Evolutionary conservation across 2,329 filamentous ascomycete species (phyloP).

Genomic region (Fusarium nanum): DNA sequence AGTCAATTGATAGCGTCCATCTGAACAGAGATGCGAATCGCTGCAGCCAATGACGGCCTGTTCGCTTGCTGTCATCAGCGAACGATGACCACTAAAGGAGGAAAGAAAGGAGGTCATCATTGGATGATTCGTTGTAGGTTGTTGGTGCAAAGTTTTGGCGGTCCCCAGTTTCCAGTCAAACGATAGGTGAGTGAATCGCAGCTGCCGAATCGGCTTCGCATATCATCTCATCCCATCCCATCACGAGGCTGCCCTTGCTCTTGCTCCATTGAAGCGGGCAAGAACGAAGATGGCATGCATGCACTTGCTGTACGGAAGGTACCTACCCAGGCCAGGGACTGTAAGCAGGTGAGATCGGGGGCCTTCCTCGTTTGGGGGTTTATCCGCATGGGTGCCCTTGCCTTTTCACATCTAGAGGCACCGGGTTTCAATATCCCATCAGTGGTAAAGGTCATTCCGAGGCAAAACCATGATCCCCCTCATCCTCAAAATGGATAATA

Average conservation of each 20-base stretch:
- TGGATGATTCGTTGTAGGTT: slow-evolving; percentile 25
- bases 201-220: slow-evolving; percentile 6
- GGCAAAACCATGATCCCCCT: slow-evolving; percentile 19
- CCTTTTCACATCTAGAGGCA: not conserved
- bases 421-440: slow-evolving; percentile 6
- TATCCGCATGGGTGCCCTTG: slow-evolving; percentile 21
- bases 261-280: not conserved
- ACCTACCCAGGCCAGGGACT: not conserved
- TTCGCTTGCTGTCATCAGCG: slow-evolving; percentile 13
- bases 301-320: not conserved
- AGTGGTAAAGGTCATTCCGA: slow-evolving; percentile 8
- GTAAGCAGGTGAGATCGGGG: slow-evolving; percentile 35
- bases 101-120: slow-evolving; percentile 4
- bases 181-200: slow-evolving; percentile 12
- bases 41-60: slow-evolving; percentile 23
- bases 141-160: slow-evolving; percentile 22
- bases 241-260: slow-evolving; percentile 1
- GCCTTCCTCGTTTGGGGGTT: slow-evolving; percentile 15
- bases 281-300: slow-evolving; percentile 27
- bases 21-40: slow-evolving; percentile 10
- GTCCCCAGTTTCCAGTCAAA: slow-evolving; percentile 6
- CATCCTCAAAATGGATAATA: not conserved
- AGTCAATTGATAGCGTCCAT: slow-evolving; percentile 26
- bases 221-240: slow-evolving; percentile 5
- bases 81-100: slow-evolving; percentile 8